Base-by-base conservation (phyloP, 176 grass and related monocot genomes). In the Musa beccarii region DNA sequence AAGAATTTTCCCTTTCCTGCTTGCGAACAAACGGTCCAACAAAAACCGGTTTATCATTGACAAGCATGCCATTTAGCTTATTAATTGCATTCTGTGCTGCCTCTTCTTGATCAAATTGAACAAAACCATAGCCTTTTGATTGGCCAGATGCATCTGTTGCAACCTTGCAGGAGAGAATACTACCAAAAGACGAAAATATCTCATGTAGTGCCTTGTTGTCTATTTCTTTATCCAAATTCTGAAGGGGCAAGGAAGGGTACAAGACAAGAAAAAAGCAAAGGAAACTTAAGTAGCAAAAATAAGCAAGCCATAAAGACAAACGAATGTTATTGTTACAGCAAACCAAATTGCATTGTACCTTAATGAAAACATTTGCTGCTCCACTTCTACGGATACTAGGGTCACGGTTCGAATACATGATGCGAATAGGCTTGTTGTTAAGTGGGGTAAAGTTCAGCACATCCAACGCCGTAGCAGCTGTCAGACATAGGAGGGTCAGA, bases 341-440 rank as follows among this genome's bases (percentile, higher is more conserved):
- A 65, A 75, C 21, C 51, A 76, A 2, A 75, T 51, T 16, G 11
- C 16, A 19, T 21, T 53, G 70, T 75, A 90, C 88, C 84, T 90
- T 90, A 24, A 90, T 90, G 75, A 90, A 90, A 62, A 90, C 84
- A 75, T 90, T 90, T 52, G 85, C 88, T 15, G 88, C 61, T 10
- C 88, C 88, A 68, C 84, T 87, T 78, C 76, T 86, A 25, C 88
- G 88, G 0, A 61, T 82, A 76, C 85, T 90, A 15, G 88, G 88
- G 82, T 90, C 88, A 66, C 88, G 88, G 68, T 90, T 90, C 19
- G 88, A 90, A 73, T 90, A 87, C 88, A 90, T 90, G 49, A 90
- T 81, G 51, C 88, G 82, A 57, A 90, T 90, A 13, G 88, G 85
- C 59, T 85, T 87, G 59, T 79, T 79, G 59, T 82, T 87, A 21